These are phyloP conservation scores for Eucalyptus shirleyi DNA, from an alignment of 345 rosid species.

Conservation along the genomic window DNA sequence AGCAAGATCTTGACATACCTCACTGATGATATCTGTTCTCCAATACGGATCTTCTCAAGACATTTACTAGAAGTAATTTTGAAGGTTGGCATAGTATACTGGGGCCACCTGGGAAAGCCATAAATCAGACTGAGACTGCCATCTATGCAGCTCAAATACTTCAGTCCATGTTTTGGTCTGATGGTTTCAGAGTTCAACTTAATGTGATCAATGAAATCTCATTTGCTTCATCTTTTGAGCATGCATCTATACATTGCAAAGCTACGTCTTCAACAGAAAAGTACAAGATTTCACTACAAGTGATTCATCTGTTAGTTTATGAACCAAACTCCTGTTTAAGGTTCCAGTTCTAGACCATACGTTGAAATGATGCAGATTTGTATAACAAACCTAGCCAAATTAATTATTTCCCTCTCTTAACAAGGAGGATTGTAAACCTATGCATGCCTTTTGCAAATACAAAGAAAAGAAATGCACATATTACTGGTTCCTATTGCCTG, in stretches of 20 bases:
- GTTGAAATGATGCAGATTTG: neutral
- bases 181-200: neutral
- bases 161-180: neutral
- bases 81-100: slow-evolving; percentile 54
- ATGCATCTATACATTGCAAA: neutral
- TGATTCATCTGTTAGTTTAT: neutral
- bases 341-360: neutral
- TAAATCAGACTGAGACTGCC: neutral
- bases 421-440: neutral
- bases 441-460: neutral
- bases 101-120: slow-evolving; percentile 77
- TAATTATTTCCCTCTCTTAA: neutral
- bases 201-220: neutral
- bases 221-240: neutral
- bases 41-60: slow-evolving; percentile 42
- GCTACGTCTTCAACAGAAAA: neutral
- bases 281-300: neutral
- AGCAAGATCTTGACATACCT: slow-evolving; percentile 34
- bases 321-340: neutral
- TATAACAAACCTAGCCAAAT: neutral
- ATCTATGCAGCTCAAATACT: neutral
- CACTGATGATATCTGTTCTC: slow-evolving; percentile 69
- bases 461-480: neutral
- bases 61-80: slow-evolving; percentile 35
- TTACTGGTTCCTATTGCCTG: neutral